Percentiles rank a stretch among this genome's conserved stretches.
These are phyloP conservation scores for Neurospora sp. DNA, from an alignment of 495 filamentous ascomycete genomes.

Conservation along the genomic window DNA sequence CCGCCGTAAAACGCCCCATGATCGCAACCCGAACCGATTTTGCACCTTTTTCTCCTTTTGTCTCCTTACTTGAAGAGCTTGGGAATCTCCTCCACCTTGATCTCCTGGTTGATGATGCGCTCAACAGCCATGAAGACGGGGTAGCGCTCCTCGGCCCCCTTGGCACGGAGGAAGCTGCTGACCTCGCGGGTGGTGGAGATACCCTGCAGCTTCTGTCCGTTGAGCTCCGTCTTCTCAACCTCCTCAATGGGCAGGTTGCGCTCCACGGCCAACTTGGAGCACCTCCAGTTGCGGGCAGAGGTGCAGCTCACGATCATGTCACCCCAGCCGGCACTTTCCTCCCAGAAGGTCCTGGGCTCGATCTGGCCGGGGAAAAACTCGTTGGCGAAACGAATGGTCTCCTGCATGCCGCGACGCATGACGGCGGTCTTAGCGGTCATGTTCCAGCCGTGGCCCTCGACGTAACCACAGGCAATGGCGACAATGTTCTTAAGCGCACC, in stretches of 20 bases:
- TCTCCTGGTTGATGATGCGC: constrained; percentile 48
- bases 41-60: neutral
- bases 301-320: constrained; percentile 92
- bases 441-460: constrained; percentile 92
- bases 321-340: constrained; percentile 91
- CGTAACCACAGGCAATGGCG: constrained; percentile 87
- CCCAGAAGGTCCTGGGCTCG: constrained; percentile 75
- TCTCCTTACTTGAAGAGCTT: constrained; percentile 37
- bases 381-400: constrained; percentile 92
- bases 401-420: constrained; percentile 87
- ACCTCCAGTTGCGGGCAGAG: constrained; percentile 86
- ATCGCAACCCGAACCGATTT: neutral
- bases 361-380: constrained; percentile 81
- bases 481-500: constrained; percentile 98
- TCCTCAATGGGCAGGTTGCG: constrained; percentile 70
- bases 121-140: constrained; percentile 85
- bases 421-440: constrained; percentile 96
- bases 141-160: constrained; percentile 70
- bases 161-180: constrained; percentile 70
- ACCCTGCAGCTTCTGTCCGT: constrained; percentile 95
- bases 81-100: constrained; percentile 53
- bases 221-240: constrained; percentile 80
- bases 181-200: constrained; percentile 88
- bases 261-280: constrained; percentile 80
- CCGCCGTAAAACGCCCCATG: neutral